Percentiles rank a stretch among this genome's conserved stretches.
Conservation (phyloP, 108 stramenopile genomes). For the Skeletonema tropicum region DNA sequence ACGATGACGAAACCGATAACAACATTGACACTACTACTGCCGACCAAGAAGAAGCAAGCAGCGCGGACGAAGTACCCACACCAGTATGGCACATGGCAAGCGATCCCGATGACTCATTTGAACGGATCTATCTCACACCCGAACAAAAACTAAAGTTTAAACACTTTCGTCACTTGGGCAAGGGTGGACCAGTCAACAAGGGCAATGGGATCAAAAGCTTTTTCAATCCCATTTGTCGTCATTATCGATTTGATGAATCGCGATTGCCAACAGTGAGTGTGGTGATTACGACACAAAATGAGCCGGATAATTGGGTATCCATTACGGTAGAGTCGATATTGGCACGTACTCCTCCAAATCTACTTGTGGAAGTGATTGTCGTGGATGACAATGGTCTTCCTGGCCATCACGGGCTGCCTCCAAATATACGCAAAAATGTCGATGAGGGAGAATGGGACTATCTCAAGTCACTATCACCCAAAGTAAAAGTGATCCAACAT, state of each 20-base stretch:
- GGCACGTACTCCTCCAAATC: conserved; percentile 51
- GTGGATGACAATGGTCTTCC: conserved; percentile 60
- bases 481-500: conserved; percentile 52
- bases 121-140: conserved; percentile 44
- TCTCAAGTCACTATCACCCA: conserved; percentile 39
- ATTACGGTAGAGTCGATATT: conserved; percentile 48
- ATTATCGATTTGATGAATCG: conserved; percentile 47
- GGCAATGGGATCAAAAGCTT: conserved; percentile 35
- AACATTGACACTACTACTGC: neutral
- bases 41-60: neutral
- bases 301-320: conserved; percentile 42
- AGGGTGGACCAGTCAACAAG: conserved; percentile 31
- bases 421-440: conserved; percentile 42
- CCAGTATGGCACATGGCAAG: conserved; percentile 38
- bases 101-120: conserved; percentile 54
- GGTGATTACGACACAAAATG: conserved; percentile 53
- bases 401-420: conserved; percentile 32
- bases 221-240: conserved; percentile 55
- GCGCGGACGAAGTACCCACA: conserved; percentile 21
- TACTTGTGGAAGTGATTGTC: conserved; percentile 48
- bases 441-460: conserved; percentile 40
- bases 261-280: conserved; percentile 46
- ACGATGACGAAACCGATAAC: neutral
- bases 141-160: conserved; percentile 9
- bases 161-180: conserved; percentile 32